Percentiles rank a stretch among this genome's conserved stretches.
These are phyloP conservation scores for Mycogone perniciosa DNA, from an alignment of 2,329 filamentous ascomycete species.

Conservation along the genomic window DNA sequence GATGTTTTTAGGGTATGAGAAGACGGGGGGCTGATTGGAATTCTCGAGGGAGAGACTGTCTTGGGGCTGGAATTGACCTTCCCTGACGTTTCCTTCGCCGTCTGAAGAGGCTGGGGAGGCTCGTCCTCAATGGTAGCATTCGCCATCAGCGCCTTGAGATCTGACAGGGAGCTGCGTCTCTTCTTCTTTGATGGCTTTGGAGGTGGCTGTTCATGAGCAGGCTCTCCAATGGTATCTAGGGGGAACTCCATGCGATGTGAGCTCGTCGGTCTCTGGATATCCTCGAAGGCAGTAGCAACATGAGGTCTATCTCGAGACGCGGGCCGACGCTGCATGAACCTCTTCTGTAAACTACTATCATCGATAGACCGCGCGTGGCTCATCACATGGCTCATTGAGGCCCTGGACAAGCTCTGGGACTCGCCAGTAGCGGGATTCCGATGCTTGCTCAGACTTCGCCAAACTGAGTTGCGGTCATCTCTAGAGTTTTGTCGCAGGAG, in stretches of 20 bases:
- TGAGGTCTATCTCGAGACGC: constrained; percentile 55
- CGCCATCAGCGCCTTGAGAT: constrained; percentile 66
- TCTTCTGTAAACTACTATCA: constrained; percentile 48
- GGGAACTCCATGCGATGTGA: constrained; percentile 50
- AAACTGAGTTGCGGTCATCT: constrained; percentile 68
- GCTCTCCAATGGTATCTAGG: constrained; percentile 55
- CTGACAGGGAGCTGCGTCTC: constrained; percentile 84
- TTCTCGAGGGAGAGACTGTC: constrained; percentile 40
- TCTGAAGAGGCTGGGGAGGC: constrained; percentile 42
- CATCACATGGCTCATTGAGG: constrained; percentile 60
- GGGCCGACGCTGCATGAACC: constrained; percentile 37
- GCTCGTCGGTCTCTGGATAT: constrained; percentile 49
- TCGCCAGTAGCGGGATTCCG: constrained; percentile 55
- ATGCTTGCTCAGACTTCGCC: constrained; percentile 84
- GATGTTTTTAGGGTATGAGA: constrained; percentile 35
- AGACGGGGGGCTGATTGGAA: constrained; percentile 43
- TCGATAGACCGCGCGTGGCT: constrained; percentile 64
- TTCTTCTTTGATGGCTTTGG: constrained; percentile 59
- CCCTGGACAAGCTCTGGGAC: constrained; percentile 58
- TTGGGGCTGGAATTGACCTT: constrained; percentile 51
- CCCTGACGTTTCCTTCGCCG: constrained; percentile 49
- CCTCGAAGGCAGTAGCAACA: constrained; percentile 57
- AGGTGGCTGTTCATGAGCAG: constrained; percentile 36
- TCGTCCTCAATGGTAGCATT: constrained; percentile 45
- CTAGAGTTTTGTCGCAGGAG: constrained; percentile 76